Conservation (phyloP, 495 filamentous ascomycete species). For the Lasiosphaeris hirsuta region DNA sequence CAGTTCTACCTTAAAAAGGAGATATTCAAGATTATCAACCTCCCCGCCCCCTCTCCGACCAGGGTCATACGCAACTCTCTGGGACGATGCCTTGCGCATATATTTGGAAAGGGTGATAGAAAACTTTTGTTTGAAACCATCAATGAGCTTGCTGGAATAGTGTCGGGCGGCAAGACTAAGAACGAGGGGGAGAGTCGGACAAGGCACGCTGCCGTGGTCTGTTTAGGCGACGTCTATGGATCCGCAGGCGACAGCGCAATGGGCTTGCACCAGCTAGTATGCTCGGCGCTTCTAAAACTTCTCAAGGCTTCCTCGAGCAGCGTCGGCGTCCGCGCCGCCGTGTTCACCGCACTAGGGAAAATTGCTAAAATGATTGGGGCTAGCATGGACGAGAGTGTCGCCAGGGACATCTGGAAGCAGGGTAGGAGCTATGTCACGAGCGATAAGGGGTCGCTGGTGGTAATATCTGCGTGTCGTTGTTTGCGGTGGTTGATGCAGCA, state of each 20-base stretch:
- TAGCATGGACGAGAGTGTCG: slow-evolving; percentile 80
- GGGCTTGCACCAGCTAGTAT: slow-evolving; percentile 71
- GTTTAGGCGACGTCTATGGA: slow-evolving; percentile 83
- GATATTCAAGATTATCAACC: slow-evolving; percentile 82
- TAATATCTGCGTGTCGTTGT: slow-evolving; percentile 76
- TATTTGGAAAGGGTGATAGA: slow-evolving; percentile 84
- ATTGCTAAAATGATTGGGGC: slow-evolving; percentile 65
- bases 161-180: slow-evolving; percentile 76
- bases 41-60: slow-evolving; percentile 81
- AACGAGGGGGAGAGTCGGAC: slow-evolving; percentile 58
- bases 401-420: slow-evolving; percentile 91
- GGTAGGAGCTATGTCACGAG: slow-evolving; percentile 69
- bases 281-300: slow-evolving; percentile 67
- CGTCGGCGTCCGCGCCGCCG: slow-evolving; percentile 75
- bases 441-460: slow-evolving; percentile 80
- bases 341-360: slow-evolving; percentile 78
- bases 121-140: slow-evolving; percentile 92
- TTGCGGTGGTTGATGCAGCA: slow-evolving; percentile 66
- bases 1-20: slow-evolving; percentile 88
- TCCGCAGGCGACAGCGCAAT: slow-evolving; percentile 92
- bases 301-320: slow-evolving; percentile 77
- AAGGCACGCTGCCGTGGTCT: slow-evolving; percentile 86
- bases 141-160: slow-evolving; percentile 75
- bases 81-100: slow-evolving; percentile 75
- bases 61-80: slow-evolving; percentile 86